A percentile compares a stretch with the other conserved stretches of the same genome.
Conservation (phyloP, 257 asterid genomes). For the Gardenia jasminoides region DNA sequence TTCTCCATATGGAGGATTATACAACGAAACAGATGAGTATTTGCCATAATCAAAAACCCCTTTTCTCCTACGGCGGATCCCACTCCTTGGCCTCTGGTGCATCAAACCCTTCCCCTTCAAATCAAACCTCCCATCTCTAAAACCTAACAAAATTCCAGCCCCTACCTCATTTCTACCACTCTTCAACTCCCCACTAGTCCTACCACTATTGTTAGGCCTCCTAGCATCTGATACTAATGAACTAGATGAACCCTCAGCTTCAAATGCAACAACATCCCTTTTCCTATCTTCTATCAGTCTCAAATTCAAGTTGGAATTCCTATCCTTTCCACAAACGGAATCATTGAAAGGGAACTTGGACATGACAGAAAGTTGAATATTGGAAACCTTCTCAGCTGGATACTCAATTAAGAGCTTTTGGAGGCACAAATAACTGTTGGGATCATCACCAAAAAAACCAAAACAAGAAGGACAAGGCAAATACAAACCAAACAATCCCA, state of each 20-base stretch:
- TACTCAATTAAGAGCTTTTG: constrained; percentile 55
- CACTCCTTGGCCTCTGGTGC: constrained; percentile 47
- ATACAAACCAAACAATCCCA: constrained; percentile 60
- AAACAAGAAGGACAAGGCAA: constrained; percentile 86
- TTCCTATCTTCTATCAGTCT: constrained; percentile 30
- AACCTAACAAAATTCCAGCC: constrained; percentile 6
- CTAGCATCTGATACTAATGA: constrained; percentile 49
- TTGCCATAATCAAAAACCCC: constrained; percentile 35
- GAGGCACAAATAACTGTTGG: constrained; percentile 41
- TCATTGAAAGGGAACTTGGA: constrained; percentile 58
- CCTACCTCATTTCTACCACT: constrained; percentile 14
- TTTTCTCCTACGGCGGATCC: constrained; percentile 40
- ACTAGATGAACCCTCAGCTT: constrained; percentile 65
- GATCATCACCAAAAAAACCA: constrained; percentile 40
- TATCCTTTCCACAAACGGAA: constrained; percentile 25
- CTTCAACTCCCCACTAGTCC: constrained; percentile 19
- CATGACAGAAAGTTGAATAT: constrained; percentile 55
- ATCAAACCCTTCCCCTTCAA: constrained; percentile 60
- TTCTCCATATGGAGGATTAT: constrained; percentile 36
- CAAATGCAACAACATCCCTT: constrained; percentile 46
- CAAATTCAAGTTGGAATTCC: constrained; percentile 21
- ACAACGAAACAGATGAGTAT: constrained; percentile 38
- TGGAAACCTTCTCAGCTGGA: constrained; percentile 57
- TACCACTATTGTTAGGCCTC: constrained; percentile 23
- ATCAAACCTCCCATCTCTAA: constrained; percentile 42